Evolutionary conservation across 192 early-diverging fungal genomes (phyloP).

Genomic region (Rhizophagus prolifer): DNA sequence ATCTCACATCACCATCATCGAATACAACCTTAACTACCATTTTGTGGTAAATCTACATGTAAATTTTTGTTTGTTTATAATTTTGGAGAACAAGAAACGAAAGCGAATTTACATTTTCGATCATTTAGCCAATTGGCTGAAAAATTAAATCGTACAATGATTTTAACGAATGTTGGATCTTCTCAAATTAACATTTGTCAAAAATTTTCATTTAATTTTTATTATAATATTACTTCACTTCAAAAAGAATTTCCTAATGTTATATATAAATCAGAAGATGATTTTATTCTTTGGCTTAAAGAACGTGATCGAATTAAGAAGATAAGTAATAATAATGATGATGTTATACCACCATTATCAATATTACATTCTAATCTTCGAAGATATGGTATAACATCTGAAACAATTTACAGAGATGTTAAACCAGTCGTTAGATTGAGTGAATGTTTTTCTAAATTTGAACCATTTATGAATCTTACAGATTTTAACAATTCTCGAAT

Average conservation of each 20-base stretch:
- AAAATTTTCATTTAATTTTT: conserved; percentile 10
- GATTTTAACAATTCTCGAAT: too few relatives aligned
- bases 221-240: background rate
- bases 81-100: conserved; percentile 21
- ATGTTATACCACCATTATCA: too few relatives aligned
- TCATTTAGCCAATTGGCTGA: background rate
- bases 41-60: conserved; percentile 5
- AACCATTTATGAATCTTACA: too few relatives aligned
- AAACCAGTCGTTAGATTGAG: background rate
- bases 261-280: background rate
- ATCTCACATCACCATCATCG: too few relatives aligned
- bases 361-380: too few relatives aligned
- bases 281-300: background rate
- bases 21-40: background rate
- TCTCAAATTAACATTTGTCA: background rate
- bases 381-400: too few relatives aligned
- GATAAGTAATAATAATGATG: too few relatives aligned
- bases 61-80: conserved; percentile 11
- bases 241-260: background rate
- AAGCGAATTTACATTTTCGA: conserved; percentile 4
- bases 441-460: too few relatives aligned
- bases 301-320: background rate
- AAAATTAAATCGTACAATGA: background rate
- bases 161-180: conserved; percentile 19
- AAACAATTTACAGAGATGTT: background rate